Base-by-base conservation (phyloP, 2,329 filamentous ascomycete species). In the Seiridium cupressi region DNA sequence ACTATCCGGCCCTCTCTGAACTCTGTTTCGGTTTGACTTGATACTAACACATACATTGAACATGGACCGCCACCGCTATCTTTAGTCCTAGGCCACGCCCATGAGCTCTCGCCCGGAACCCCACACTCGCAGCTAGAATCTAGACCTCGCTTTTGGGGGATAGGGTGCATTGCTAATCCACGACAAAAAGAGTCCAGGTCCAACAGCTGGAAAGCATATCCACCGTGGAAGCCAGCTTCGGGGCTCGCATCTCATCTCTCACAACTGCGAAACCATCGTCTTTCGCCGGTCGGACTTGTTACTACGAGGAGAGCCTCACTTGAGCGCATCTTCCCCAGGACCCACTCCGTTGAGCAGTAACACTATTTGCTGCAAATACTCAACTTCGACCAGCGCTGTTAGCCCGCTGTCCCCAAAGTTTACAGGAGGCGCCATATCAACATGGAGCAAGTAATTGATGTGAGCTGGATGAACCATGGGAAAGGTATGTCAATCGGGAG, bases 381-480 rank as follows among this genome's bases (percentile, higher is more conserved):
- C 32, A 11, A 40, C 34, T 3, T 48, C 49, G 31, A 53, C 34
- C 26, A 32, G n/a, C 9, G n/a, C 49, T 32, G 11, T 13, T 32
- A 26, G 18, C 38, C 38, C 42, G 11, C 6, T 40, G 35, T 51
- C 35, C 34, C 31, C 46, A 5, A 51, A n/a, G 32, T 34, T 44
- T 40, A 40, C 55, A 35, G 9, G 9, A 36, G 54, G 44, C 55
- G 26, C 10, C 11, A 51, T 8, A 46, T 38, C 57, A 54, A 44
- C 7, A 94, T 94, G 91, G 91, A 94, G 77, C 88, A 90, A 68
- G 85, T 91, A 66, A 85, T 96, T 70, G 92, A 96, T 77, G 92
- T 96, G 71, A 93, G 90, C 76, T 96, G 92, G 92, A 90, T 96
- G 81, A 84, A 84, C 68, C 90, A 95, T 76, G 90, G 91, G 72